Percentiles rank a stretch among this genome's conserved stretches.
These are phyloP conservation scores for Globisporangium yorkense DNA, from an alignment of 352 stramenopile genomes.

Conservation along the genomic window DNA sequence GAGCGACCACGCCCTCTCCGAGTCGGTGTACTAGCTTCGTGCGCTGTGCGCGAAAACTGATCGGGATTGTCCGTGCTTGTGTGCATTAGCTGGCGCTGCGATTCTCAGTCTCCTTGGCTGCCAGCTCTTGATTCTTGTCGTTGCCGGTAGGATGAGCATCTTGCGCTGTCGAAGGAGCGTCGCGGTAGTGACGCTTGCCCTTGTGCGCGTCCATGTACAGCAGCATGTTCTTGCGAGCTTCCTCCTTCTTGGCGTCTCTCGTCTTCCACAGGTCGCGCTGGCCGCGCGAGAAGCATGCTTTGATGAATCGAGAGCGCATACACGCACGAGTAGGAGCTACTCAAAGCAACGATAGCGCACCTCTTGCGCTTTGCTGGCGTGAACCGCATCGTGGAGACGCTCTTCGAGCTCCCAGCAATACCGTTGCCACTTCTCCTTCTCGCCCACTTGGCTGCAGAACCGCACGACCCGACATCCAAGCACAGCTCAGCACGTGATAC, in stretches of 20 bases:
- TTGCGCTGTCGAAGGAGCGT: neutral
- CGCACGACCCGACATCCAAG: neutral
- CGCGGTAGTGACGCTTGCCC: constrained; percentile 52
- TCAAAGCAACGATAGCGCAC: constrained; percentile 13
- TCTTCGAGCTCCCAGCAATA: constrained; percentile 78
- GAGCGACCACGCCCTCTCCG: constrained; percentile 9
- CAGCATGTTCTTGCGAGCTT: constrained; percentile 61
- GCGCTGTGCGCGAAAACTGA: neutral
- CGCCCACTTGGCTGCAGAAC: constrained; percentile 42
- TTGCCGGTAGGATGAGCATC: neutral
- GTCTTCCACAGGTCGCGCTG: constrained; percentile 60
- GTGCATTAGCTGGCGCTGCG: neutral
- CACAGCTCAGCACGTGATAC: neutral
- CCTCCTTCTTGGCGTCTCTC: constrained; percentile 64
- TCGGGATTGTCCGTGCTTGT: neutral
- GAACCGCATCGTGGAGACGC: constrained; percentile 45
- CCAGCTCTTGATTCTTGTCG: neutral
- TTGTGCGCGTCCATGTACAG: constrained; percentile 63
- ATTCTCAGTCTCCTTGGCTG: neutral
- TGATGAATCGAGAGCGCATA: neutral
- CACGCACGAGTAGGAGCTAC: neutral
- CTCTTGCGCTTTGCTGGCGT: constrained; percentile 53
- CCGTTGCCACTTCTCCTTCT: constrained; percentile 73
- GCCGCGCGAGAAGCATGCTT: neutral
- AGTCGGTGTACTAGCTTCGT: constrained; percentile 10